A percentile compares a stretch with the other conserved stretches of the same genome.
phyloP scores from a whole-genome alignment of 2,329 filamentous ascomycete genomes.

The Malbranchea zuffiana region DNA sequence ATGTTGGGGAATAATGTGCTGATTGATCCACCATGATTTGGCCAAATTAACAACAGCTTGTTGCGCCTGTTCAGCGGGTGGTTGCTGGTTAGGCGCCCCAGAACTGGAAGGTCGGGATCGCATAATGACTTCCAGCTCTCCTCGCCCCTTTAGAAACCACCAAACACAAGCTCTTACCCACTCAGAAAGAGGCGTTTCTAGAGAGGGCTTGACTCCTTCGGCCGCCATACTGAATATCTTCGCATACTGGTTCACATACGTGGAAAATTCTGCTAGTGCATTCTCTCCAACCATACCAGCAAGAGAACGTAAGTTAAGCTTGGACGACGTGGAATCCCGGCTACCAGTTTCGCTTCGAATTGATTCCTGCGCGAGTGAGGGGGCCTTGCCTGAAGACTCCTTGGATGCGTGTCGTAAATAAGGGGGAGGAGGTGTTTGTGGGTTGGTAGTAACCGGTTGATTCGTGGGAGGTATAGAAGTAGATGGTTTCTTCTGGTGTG shows the following conservation, averaged over 20 bases:
- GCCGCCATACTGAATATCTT: slow-evolving; percentile 68
- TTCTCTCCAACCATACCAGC: slow-evolving; percentile 47
- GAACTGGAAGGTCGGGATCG: slow-evolving; percentile 50
- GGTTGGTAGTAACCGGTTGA: background rate
- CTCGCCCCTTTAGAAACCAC: slow-evolving; percentile 82
- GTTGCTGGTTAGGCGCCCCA: slow-evolving; percentile 36
- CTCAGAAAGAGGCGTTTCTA: slow-evolving; percentile 52
- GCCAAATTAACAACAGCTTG: slow-evolving; percentile 79
- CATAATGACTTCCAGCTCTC: slow-evolving; percentile 61
- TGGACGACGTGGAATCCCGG: slow-evolving; percentile 15
- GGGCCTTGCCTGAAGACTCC: slow-evolving; percentile 13
- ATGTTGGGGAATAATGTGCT: slow-evolving; percentile 31
- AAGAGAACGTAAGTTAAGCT: slow-evolving; percentile 27
- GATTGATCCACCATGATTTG: slow-evolving; percentile 72
- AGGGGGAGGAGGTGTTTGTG: slow-evolving; percentile 9
- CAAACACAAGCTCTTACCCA: slow-evolving; percentile 65
- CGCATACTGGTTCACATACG: slow-evolving; percentile 60
- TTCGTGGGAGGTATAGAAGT: background rate
- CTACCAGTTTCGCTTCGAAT: slow-evolving; percentile 1
- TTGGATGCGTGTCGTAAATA: slow-evolving; percentile 9
- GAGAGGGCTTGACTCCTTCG: slow-evolving; percentile 58
- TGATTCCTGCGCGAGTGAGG: background rate
- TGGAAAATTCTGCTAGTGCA: slow-evolving; percentile 58
- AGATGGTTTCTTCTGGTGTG: slow-evolving; percentile 2
- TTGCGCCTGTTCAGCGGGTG: slow-evolving; percentile 40